Conservation (phyloP, 768 basidiomycete genomes). For the Leucogyrophana mollusca region DNA sequence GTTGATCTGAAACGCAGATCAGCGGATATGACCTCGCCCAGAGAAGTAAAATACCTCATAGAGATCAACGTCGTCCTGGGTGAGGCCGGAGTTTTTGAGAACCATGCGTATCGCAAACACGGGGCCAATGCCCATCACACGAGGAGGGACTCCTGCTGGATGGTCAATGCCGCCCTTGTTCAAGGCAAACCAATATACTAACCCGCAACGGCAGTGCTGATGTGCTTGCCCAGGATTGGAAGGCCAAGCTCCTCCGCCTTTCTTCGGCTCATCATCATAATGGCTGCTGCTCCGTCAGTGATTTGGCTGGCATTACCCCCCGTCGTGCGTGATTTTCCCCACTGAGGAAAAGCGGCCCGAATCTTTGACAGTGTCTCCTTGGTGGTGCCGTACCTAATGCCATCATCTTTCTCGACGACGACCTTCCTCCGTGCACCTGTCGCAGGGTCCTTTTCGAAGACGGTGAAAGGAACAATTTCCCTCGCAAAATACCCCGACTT, state of each 20-base stretch:
- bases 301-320: conserved; percentile 87
- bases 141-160: conserved; percentile 61
- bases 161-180: neutral
- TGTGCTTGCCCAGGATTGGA: conserved; percentile 72
- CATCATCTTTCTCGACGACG: conserved; percentile 70
- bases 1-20: conserved; percentile 59
- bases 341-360: conserved; percentile 78
- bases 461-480: conserved; percentile 79
- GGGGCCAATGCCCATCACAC: conserved; percentile 90
- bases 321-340: conserved; percentile 71
- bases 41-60: conserved; percentile 57
- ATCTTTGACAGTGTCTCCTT: conserved; percentile 62
- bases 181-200: conserved; percentile 14
- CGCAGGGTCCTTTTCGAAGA: conserved; percentile 53
- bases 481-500: conserved; percentile 59
- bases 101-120: conserved; percentile 79
- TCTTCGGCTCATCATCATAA: conserved; percentile 75
- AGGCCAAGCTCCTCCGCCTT: conserved; percentile 79
- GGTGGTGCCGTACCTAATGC: conserved; percentile 75
- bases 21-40: neutral
- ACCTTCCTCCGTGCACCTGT: conserved; percentile 53
- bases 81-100: conserved; percentile 65
- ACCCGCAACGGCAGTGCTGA: conserved; percentile 72
- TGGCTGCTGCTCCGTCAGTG: conserved; percentile 81
- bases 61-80: conserved; percentile 68